Conservation (phyloP, 305 asterid species). For the Fraxinus angustifolia region DNA sequence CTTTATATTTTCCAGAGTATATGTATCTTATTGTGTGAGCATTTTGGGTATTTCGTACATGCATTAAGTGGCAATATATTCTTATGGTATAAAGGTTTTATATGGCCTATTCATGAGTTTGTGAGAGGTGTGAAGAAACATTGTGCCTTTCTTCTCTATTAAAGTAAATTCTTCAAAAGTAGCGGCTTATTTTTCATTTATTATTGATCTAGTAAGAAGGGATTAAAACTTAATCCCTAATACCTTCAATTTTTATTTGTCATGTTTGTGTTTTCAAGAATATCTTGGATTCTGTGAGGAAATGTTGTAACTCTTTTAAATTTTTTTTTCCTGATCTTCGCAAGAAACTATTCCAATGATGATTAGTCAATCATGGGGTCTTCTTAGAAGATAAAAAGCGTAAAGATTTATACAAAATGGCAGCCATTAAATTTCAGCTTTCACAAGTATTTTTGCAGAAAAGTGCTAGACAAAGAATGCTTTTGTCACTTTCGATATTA, state of each 20-base stretch:
- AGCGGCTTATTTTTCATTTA: neutral
- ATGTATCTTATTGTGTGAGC: neutral
- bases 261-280: neutral
- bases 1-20: neutral
- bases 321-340: neutral
- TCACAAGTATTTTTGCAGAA: constrained; percentile 12
- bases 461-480: constrained; percentile 39
- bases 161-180: neutral
- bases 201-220: neutral
- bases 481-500: constrained; percentile 57
- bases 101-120: neutral
- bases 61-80: neutral
- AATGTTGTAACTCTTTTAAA: neutral
- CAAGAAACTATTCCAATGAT: constrained; percentile 3
- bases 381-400: constrained; percentile 10
- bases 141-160: neutral
- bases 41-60: neutral
- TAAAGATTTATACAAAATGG: constrained; percentile 19
- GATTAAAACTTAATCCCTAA: neutral
- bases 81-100: neutral
- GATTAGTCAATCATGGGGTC: constrained; percentile 47
- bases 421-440: constrained; percentile 12
- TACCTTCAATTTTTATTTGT: neutral
- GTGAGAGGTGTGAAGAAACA: neutral
- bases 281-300: neutral